phyloP scores from a whole-genome alignment of 2,329 filamentous ascomycete species.

The Trichoderma semiorbis region DNA sequence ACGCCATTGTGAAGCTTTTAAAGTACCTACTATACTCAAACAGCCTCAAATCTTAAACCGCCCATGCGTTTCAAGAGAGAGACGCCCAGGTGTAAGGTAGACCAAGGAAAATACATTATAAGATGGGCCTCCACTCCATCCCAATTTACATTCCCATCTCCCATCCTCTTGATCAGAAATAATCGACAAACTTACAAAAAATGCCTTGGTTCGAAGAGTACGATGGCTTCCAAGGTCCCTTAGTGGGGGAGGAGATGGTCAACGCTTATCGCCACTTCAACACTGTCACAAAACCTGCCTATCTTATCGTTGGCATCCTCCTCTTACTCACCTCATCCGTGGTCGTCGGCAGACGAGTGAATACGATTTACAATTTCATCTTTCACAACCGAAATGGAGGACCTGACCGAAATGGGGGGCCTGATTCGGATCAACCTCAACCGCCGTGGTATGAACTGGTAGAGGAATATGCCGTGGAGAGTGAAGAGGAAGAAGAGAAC shows the following conservation, averaged over 20 bases:
- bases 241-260: background rate
- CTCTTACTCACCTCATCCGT: background rate
- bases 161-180: too few relatives aligned
- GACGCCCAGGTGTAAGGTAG: background rate
- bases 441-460: background rate
- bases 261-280: background rate
- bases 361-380: background rate
- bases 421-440: background rate
- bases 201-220: background rate
- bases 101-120: background rate
- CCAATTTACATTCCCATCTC: background rate
- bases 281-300: background rate
- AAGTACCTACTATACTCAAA: background rate
- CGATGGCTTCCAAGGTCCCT: background rate
- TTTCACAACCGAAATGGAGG: background rate
- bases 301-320: background rate
- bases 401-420: too few relatives aligned
- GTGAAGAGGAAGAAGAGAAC: background rate
- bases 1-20: background rate
- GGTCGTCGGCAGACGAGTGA: background rate
- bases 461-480: background rate
- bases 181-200: background rate
- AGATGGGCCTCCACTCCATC: background rate
- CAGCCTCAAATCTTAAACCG: background rate
- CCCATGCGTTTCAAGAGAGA: background rate